Conservation (phyloP, 148 eudicot species). For the Salicornia ramosissima region DNA sequence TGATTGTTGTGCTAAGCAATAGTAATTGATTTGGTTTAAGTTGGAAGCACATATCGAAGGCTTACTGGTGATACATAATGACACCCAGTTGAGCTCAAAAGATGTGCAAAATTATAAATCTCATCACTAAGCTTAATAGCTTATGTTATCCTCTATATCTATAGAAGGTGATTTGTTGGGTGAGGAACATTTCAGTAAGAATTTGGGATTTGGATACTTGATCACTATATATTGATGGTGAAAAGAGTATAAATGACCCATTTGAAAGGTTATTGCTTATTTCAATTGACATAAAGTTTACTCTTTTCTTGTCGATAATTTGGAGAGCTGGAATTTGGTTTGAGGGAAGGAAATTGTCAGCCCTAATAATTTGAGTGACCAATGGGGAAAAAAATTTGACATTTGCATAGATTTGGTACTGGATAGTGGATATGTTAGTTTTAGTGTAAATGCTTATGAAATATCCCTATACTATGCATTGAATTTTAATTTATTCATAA, state of each 20-base stretch:
- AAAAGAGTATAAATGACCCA: not conserved
- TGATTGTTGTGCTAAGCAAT: too few species aligned
- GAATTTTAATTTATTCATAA: too few species aligned
- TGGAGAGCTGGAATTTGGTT: not conserved
- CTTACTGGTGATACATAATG: conserved; percentile 18
- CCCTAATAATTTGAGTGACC: too few species aligned
- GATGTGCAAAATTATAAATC: conserved; percentile 31
- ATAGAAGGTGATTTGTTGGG: conserved; percentile 17
- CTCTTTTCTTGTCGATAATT: not conserved
- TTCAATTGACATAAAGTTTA: not conserved
- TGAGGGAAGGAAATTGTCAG: too few species aligned
- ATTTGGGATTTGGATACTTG: not conserved
- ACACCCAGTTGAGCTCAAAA: conserved; percentile 40
- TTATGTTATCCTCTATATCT: conserved; percentile 1
- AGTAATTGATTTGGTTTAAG: not conserved
- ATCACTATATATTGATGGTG: too few species aligned
- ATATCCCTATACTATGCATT: too few species aligned
- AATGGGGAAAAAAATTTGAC: not conserved
- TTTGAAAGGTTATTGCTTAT: not conserved
- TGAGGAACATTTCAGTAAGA: conserved; percentile 15
- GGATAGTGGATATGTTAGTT: not conserved
- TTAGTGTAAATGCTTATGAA: not conserved
- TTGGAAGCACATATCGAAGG: conserved; percentile 37
- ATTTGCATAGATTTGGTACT: not conserved
- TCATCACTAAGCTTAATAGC: not conserved